Conservation (phyloP, 2,329 filamentous ascomycete species). For the Coleophoma cylindrospora region DNA sequence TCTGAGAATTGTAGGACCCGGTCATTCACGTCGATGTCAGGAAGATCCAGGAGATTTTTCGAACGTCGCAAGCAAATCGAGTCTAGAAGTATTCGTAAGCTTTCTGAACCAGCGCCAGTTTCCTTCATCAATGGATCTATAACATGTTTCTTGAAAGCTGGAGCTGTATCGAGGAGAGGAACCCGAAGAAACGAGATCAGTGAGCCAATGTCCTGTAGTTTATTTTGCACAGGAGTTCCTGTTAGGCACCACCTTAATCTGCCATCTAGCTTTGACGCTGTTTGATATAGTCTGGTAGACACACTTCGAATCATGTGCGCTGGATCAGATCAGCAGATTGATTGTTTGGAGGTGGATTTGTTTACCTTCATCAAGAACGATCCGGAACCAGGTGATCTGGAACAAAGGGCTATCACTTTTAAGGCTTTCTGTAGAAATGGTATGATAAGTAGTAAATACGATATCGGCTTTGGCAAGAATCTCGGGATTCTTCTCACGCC, state of each 20-base stretch:
- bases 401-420: constrained; percentile 22
- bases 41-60: constrained; percentile 32
- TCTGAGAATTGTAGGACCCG: constrained; percentile 25
- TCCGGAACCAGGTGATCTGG: constrained; percentile 33
- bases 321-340: constrained; percentile 15
- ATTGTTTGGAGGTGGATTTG: neutral
- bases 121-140: neutral
- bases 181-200: constrained; percentile 12
- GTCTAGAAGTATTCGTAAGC: constrained; percentile 21
- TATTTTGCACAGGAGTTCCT: constrained; percentile 24
- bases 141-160: neutral
- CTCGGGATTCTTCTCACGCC: constrained; percentile 18
- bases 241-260: constrained; percentile 30
- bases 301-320: constrained; percentile 45
- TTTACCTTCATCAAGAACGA: constrained; percentile 41
- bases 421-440: constrained; percentile 31
- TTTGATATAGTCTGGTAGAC: constrained; percentile 37
- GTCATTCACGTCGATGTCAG: constrained; percentile 17
- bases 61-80: constrained; percentile 35
- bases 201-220: constrained; percentile 24
- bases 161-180: neutral
- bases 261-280: constrained; percentile 35
- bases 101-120: neutral
- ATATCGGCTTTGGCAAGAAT: constrained; percentile 31
- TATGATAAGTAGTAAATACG: constrained; percentile 43